phyloP scores from a whole-genome alignment of 148 eudicot species.

The Oxyria digyna region DNA sequence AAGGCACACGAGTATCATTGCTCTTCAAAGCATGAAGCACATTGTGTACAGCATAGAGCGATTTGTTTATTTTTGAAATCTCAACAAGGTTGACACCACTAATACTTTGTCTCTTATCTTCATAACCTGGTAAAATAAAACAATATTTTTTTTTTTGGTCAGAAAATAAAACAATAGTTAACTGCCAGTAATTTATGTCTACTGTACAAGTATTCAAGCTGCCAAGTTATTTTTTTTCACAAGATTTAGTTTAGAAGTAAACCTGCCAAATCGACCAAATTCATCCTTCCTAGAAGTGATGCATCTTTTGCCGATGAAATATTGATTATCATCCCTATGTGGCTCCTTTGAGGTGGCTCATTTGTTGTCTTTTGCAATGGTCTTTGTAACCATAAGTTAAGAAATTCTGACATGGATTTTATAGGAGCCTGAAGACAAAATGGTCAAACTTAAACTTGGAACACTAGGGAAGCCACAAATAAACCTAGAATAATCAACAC shows the following conservation, averaged over 20 bases:
- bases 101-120: slow-evolving; percentile 53
- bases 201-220: slow-evolving; percentile 8
- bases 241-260: not conserved
- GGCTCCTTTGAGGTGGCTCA: slow-evolving; percentile 43
- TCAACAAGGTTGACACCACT: slow-evolving; percentile 34
- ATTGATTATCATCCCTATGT: slow-evolving; percentile 56
- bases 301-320: slow-evolving; percentile 32
- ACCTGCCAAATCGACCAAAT: slow-evolving; percentile 92
- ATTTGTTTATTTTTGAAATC: slow-evolving; percentile 48
- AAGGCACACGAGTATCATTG: slow-evolving; percentile 64
- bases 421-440: slow-evolving; percentile 38
- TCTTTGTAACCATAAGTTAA: slow-evolving; percentile 25
- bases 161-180: not conserved
- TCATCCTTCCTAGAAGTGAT: slow-evolving; percentile 48
- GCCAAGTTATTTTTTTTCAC: not conserved
- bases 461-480: not conserved
- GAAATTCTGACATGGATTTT: slow-evolving; percentile 46
- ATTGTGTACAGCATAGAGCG: slow-evolving; percentile 56
- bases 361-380: slow-evolving; percentile 23
- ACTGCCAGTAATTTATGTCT: not conserved
- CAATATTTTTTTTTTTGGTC: too few relatives aligned
- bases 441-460: not conserved
- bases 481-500: not conserved
- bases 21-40: slow-evolving; percentile 68
- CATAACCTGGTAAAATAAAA: slow-evolving; percentile 46